A percentile compares a stretch with the other conserved stretches of the same genome.
phyloP scores from a whole-genome alignment of 768 basidiomycete species.

The Pisolithus microcarpus region DNA sequence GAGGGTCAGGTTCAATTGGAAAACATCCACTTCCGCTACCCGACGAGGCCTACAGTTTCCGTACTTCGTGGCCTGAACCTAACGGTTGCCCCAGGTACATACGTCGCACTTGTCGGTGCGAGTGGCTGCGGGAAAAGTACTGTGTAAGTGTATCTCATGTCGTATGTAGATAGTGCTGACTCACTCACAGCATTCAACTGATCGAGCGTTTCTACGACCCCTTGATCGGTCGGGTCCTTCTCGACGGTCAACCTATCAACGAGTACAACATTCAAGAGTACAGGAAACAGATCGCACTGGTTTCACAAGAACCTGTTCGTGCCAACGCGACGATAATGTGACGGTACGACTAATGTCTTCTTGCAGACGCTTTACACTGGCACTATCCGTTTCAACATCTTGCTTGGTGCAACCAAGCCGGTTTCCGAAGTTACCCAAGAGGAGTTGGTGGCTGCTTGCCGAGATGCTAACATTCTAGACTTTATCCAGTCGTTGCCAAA shows the following conservation, averaged over 20 bases:
- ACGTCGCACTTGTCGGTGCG: slow-evolving; percentile 76
- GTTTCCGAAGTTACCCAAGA: slow-evolving; percentile 72
- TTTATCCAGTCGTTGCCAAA: slow-evolving; percentile 81
- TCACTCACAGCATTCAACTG: slow-evolving; percentile 54
- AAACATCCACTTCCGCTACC: slow-evolving; percentile 84
- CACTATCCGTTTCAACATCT: slow-evolving; percentile 83
- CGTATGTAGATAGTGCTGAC: not conserved
- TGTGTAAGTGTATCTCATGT: slow-evolving; percentile 40
- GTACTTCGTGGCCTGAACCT: slow-evolving; percentile 75
- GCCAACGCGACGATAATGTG: slow-evolving; percentile 4
- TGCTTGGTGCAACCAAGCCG: slow-evolving; percentile 79
- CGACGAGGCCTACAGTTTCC: slow-evolving; percentile 75
- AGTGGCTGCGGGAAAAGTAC: slow-evolving; percentile 81
- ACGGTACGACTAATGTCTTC: not conserved
- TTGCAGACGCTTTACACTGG: slow-evolving; percentile 75
- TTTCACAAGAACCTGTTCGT: slow-evolving; percentile 74
- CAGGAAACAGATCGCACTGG: slow-evolving; percentile 80
- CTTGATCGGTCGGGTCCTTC: slow-evolving; percentile 58
- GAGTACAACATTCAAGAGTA: slow-evolving; percentile 81
- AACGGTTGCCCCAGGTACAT: slow-evolving; percentile 68
- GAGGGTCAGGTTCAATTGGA: slow-evolving; percentile 69
- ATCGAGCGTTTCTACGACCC: slow-evolving; percentile 85
- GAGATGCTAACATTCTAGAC: slow-evolving; percentile 84
- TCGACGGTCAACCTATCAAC: slow-evolving; percentile 70
- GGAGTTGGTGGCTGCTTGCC: slow-evolving; percentile 80